Evolutionary conservation across 768 basidiomycete genomes (phyloP), one percentile per base, ranked within the genome.

Genomic region (Lepiota brunneoincarnata): DNA sequence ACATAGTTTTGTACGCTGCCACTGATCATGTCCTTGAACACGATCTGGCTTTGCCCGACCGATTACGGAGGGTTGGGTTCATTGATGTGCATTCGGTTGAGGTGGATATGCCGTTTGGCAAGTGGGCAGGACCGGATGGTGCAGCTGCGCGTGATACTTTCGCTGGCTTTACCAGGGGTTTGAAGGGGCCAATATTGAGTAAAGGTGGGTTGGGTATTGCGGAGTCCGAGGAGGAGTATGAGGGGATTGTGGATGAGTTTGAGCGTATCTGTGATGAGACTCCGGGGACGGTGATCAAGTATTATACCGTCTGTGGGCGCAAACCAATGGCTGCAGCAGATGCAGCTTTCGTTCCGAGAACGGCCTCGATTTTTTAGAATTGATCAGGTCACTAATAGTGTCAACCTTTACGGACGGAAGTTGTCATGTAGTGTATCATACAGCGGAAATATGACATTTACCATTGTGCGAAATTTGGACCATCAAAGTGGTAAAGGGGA

Each of bases 261-360:
- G 57, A 58, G 21, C 50, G 40, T 23, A 60, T 61, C 41, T 59
- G 57, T 43, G 55, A 62, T 38, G 56, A 61, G 34, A 62, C 53
- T n/a, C 61, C 63, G 0, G 59, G 58, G 4, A 55, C 49, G 1
- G 53, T 58, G 17, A 58, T 56, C 49, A 58, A 55, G 35, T 55
- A 59, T 10, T 45, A 61, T 15, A 59, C 61, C 6, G 50, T 59
- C 21, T 62, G 57, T 40, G 61, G 59, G 6, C 48, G 41, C 24
- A 64, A 64, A 50, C 36, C 52, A n/a, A n/a, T n/a, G n/a, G n/a
- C n/a, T n/a, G n/a, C n/a, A n/a, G n/a, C n/a, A n/a, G n/a, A n/a
- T n/a, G n/a, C n/a, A n/a, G n/a, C n/a, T n/a, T n/a, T n/a, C n/a
- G n/a, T n/a, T n/a, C n/a, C n/a, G n/a, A n/a, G n/a, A n/a, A n/a